Conservation (phyloP, 2,329 filamentous ascomycete species). For the Aspergillus clavatus region DNA sequence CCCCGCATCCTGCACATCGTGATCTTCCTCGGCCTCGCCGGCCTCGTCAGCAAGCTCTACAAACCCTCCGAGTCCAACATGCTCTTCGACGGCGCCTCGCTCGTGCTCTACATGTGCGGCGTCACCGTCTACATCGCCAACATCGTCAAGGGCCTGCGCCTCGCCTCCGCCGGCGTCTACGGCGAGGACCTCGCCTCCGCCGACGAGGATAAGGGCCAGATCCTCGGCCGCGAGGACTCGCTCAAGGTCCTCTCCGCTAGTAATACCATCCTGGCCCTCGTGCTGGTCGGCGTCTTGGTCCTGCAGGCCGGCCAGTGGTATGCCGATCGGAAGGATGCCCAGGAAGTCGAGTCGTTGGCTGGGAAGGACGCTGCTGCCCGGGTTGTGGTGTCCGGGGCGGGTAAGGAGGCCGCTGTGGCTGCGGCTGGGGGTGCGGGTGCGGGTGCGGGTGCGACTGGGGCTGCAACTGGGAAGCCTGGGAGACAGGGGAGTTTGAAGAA, state of each 20-base stretch:
- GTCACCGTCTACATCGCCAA: conserved; percentile 92
- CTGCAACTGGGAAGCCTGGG: not conserved
- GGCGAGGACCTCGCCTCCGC: conserved; percentile 42
- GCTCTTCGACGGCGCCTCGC: conserved; percentile 76
- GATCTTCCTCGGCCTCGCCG: conserved; percentile 79
- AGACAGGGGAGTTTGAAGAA: conserved; percentile 20
- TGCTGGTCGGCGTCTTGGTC: conserved; percentile 85
- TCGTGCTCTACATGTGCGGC: conserved; percentile 75
- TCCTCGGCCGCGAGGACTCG: conserved; percentile 79
- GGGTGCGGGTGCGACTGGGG: not conserved
- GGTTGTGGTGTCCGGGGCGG: too few species aligned
- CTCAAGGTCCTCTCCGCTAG: conserved; percentile 86
- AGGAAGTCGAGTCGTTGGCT: conserved; percentile 65
- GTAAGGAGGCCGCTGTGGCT: not conserved
- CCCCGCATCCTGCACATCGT: conserved; percentile 90
- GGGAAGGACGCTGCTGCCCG: too few species aligned
- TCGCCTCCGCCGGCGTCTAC: conserved; percentile 70
- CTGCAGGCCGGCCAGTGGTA: conserved; percentile 98
- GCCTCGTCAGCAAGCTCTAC: conserved; percentile 93
- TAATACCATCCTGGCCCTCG: conserved; percentile 91
- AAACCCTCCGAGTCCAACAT: conserved; percentile 89
- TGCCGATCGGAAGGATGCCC: conserved; percentile 85
- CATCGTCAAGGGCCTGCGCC: conserved; percentile 88
- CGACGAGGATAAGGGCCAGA: conserved; percentile 56
- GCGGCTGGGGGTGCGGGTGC: conserved; percentile 23